These are phyloP conservation scores for Melocanna baccifera DNA, from an alignment of 176 grass and related monocot genomes.

Conservation along the genomic window DNA sequence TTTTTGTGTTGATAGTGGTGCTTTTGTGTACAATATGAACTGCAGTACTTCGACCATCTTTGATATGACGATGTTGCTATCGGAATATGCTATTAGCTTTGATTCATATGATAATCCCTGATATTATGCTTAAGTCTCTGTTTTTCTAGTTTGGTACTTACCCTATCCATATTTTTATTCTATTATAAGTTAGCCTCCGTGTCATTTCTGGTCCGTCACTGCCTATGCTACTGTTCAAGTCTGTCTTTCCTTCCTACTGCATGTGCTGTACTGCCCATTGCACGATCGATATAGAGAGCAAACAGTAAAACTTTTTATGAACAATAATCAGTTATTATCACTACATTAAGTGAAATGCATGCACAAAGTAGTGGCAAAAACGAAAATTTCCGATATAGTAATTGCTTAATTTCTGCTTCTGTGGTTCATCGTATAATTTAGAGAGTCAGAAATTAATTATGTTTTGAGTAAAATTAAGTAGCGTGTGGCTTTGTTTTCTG, in stretches of 20 bases:
- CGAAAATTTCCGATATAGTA: too few species aligned
- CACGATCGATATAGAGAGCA: background rate
- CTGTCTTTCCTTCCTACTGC: constrained; percentile 32
- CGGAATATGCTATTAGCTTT: background rate
- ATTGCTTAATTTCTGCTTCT: background rate
- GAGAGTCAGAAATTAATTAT: background rate
- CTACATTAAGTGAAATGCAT: too few species aligned
- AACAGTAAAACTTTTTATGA: background rate
- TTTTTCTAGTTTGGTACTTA: too few species aligned
- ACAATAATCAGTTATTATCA: background rate
- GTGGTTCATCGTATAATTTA: background rate
- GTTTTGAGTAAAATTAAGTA: background rate
- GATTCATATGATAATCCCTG: background rate
- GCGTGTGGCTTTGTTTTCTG: background rate
- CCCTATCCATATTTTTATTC: too few species aligned
- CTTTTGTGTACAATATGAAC: background rate
- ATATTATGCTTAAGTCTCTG: too few species aligned
- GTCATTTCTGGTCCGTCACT: too few species aligned
- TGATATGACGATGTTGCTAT: background rate
- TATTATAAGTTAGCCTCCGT: too few species aligned
- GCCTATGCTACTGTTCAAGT: constrained; percentile 21
- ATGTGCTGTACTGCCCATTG: constrained; percentile 28
- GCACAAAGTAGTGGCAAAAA: too few species aligned
- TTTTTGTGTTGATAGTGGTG: background rate
- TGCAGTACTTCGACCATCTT: background rate